These are phyloP conservation scores for Melastoma malabathricum DNA, from an alignment of 345 rosid species.

Conservation along the genomic window DNA sequence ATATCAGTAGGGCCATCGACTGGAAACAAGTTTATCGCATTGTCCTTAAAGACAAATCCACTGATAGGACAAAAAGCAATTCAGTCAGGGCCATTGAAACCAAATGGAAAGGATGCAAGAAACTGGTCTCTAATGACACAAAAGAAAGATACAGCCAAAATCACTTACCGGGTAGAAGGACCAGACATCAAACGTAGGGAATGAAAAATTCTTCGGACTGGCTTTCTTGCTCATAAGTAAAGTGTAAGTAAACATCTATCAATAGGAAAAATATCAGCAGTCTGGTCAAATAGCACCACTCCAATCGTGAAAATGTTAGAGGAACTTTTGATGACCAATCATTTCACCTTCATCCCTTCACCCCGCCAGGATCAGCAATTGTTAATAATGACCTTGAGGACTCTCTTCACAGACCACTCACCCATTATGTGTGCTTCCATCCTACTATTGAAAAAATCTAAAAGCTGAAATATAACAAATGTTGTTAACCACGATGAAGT, in stretches of 20 bases:
- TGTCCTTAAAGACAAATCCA: constrained; percentile 52
- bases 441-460: constrained; percentile 83
- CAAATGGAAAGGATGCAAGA: too few species aligned
- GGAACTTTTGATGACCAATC: neutral
- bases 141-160: too few species aligned
- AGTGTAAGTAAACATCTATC: constrained; percentile 91
- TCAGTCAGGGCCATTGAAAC: constrained; percentile 3
- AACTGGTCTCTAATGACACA: too few species aligned
- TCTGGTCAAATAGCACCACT: too few species aligned
- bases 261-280: neutral
- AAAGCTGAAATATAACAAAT: constrained; percentile 34
- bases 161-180: constrained; percentile 47
- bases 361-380: constrained; percentile 91
- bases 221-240: constrained; percentile 97
- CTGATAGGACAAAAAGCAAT: constrained; percentile 24
- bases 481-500: neutral
- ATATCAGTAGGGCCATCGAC: constrained; percentile 28
- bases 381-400: constrained; percentile 58
- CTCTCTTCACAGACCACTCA: constrained; percentile 94
- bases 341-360: constrained; percentile 81
- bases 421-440: constrained; percentile 74
- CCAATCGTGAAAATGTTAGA: neutral
- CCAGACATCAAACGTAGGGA: constrained; percentile 85
- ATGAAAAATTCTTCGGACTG: constrained; percentile 95
- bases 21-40: constrained; percentile 66